Conservation (phyloP, 2,329 filamentous ascomycete genomes). For the Neurospora sp. region DNA sequence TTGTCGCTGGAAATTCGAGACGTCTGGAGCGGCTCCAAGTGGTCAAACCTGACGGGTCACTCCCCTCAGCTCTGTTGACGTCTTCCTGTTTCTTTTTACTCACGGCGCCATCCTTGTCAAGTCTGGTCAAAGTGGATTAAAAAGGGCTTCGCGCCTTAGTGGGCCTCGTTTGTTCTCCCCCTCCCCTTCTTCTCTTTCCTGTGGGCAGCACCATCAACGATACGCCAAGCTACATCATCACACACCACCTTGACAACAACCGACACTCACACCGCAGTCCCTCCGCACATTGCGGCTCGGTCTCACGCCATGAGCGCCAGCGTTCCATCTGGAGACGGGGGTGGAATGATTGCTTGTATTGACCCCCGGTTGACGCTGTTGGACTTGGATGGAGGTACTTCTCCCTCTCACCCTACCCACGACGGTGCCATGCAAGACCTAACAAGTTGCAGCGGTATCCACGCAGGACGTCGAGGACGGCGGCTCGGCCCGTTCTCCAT, state of each 20-base stretch:
- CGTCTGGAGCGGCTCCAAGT: not conserved
- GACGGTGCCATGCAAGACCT: not conserved
- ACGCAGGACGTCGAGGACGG: not conserved
- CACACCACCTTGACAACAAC: not conserved
- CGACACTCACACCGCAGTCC: not conserved
- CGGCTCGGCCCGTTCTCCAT: not conserved
- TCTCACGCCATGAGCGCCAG: not conserved
- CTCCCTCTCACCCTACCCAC: not conserved
- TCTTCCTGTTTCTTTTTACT: not conserved
- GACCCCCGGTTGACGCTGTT: not conserved
- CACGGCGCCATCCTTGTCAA: not conserved
- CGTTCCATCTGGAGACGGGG: too few relatives aligned
- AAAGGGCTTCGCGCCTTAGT: not conserved
- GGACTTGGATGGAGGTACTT: not conserved
- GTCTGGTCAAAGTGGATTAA: not conserved
- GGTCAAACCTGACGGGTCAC: not conserved
- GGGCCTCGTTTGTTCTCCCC: not conserved
- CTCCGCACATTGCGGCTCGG: not conserved
- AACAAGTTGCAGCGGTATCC: not conserved
- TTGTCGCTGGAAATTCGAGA: not conserved
- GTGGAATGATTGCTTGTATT: not conserved
- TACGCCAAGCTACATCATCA: not conserved
- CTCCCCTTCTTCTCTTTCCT: not conserved
- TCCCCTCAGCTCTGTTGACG: not conserved
- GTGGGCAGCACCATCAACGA: not conserved